Conservation (phyloP, 345 rosid genomes). For the Ailanthus altissimus region DNA sequence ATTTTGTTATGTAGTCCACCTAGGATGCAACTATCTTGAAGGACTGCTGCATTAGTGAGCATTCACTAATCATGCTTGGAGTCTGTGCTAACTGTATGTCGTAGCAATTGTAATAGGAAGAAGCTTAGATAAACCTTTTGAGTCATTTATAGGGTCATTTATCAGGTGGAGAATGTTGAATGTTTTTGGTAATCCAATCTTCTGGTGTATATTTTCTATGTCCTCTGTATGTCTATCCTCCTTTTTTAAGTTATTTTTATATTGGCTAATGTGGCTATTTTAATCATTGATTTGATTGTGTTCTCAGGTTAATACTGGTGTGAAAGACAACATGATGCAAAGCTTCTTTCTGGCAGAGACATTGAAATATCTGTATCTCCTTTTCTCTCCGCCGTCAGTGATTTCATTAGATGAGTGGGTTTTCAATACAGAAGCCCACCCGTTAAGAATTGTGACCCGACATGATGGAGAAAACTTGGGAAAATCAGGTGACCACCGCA, state of each 20-base stretch:
- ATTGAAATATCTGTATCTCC: constrained; percentile 82
- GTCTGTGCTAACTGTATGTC: background rate
- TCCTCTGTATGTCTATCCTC: background rate
- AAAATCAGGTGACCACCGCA: constrained; percentile 22
- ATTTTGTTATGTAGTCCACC: background rate
- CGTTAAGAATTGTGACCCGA: constrained; percentile 68
- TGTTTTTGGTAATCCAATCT: background rate
- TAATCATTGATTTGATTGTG: background rate
- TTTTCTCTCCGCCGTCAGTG: constrained; percentile 80
- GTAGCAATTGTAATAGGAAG: background rate
- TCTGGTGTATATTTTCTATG: background rate
- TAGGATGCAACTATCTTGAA: background rate
- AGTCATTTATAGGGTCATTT: background rate
- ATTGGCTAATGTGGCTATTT: background rate
- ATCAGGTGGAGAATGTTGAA: background rate
- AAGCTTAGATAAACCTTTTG: background rate
- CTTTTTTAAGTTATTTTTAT: background rate
- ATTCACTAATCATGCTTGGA: background rate
- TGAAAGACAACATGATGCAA: constrained; percentile 94
- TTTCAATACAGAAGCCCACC: constrained; percentile 98
- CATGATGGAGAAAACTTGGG: constrained; percentile 26
- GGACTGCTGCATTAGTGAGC: background rate
- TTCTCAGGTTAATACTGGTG: constrained; percentile 77
- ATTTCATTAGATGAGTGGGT: constrained; percentile 96
- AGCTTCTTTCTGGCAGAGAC: constrained; percentile 98